phyloP scores from a whole-genome alignment of 2,329 filamentous ascomycete species.

The Venturia asperata region DNA sequence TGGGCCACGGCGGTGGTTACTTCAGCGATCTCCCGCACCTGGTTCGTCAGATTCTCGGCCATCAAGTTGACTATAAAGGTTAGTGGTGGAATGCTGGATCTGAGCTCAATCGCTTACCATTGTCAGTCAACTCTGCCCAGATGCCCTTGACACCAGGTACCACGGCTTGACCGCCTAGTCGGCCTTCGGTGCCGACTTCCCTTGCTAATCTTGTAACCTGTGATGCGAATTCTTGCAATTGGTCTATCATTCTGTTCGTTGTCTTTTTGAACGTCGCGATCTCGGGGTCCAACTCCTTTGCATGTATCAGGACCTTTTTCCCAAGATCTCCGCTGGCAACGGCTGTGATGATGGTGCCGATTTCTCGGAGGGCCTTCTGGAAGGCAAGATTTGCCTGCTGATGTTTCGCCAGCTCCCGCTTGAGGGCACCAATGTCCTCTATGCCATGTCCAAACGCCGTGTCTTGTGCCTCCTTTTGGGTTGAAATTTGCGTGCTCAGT shows the following conservation, averaged over 20 bases:
- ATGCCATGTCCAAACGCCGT: slow-evolving; percentile 68
- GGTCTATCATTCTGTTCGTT: slow-evolving; percentile 99
- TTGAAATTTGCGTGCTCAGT: slow-evolving; percentile 76
- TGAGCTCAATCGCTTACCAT: slow-evolving; percentile 34
- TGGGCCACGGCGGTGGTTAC: slow-evolving; percentile 93
- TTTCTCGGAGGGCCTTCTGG: slow-evolving; percentile 92
- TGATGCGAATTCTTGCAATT: slow-evolving; percentile 91
- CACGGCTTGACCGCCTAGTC: slow-evolving; percentile 86
- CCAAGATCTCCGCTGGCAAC: slow-evolving; percentile 92
- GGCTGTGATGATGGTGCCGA: slow-evolving; percentile 93
- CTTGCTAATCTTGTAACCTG: slow-evolving; percentile 91
- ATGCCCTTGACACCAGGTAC: slow-evolving; percentile 93
- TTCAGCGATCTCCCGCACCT: slow-evolving; percentile 94
- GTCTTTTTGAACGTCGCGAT: slow-evolving; percentile 97
- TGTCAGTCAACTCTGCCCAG: slow-evolving; percentile 85
- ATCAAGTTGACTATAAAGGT: slow-evolving; percentile 73
- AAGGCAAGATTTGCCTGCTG: slow-evolving; percentile 98
- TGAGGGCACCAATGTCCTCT: slow-evolving; percentile 81
- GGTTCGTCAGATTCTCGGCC: slow-evolving; percentile 95
- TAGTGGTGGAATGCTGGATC: slow-evolving; percentile 24
- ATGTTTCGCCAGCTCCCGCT: slow-evolving; percentile 92
- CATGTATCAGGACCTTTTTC: slow-evolving; percentile 94
- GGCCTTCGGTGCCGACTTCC: slow-evolving; percentile 92
- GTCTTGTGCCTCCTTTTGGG: slow-evolving; percentile 80
- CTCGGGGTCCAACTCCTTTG: slow-evolving; percentile 94